Evolutionary conservation across 2,329 filamentous ascomycete genomes (phyloP), one percentile per base, ranked within the genome.

Genomic region (Hymenoscyphus repandus): DNA sequence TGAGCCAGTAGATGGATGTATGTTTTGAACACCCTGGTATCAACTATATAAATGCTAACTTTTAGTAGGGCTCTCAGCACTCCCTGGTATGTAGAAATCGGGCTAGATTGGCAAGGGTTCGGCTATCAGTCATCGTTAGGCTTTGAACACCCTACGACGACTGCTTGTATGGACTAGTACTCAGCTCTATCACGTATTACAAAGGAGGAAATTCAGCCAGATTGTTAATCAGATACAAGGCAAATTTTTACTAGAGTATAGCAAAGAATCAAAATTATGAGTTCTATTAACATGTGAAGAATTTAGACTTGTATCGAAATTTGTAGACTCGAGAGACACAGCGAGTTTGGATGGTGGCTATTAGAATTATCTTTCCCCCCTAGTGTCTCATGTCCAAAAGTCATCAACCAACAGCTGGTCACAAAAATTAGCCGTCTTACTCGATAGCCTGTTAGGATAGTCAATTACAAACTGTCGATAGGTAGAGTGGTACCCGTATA

Each of bases 1-100:
- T 33, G 75, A 78, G 64, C 55, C 70, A 9, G 73, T 77, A 48
- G 74, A 76, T 44, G 75, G 73, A 62, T 75, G 73, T 73, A 66
- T 64, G 71, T 68, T 51, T 31, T 43, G 5, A 11, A 17, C 31
- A 3, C 6, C 30, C 22, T 33, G 39, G 5, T 39, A 17, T 4
- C n/a, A 34, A 2, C 11, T 13, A 41, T 41, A 32, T 42, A 34
- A 47, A 6, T 40, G 30, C 55, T 58, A 50, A 54, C 45, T 42
- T 51, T 31, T 42, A 9, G 18, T 22, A 58, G 55, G 53, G 55
- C 41, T 58, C 31, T 22, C 47, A 15, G 31, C 46, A 13, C 51
- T 58, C 31, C 55, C 55, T 22, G 53, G 55, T 33, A 49, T 49
- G 27, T 17, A 46, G 5, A 20, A 2, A 17, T 15, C 22, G 5